Base-by-base conservation (phyloP, 106 monocot genomes). In the Dendrobium nobile region DNA sequence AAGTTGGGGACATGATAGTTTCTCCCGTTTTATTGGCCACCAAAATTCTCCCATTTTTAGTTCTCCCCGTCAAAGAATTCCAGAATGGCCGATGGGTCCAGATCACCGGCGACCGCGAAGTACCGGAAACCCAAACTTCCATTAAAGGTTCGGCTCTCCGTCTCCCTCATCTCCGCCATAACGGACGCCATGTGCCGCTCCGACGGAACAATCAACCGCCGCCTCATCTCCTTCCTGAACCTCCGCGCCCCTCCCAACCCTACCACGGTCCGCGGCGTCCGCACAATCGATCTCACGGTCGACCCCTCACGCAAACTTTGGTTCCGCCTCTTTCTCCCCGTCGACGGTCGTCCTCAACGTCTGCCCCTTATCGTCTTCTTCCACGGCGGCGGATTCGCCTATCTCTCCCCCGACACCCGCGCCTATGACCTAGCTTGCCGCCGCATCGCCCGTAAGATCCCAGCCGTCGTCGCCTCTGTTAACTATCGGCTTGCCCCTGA, bases 161-260 rank as follows among this genome's bases (percentile, higher is more conserved):
- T 85, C 54, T 13, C 75, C 72, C 4, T 56, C 70, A 6, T 82
- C 27, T 75, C 75, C 55, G 43, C 80, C 78, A 18, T 82, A 56
- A 59, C 77, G 31, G 88, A 90, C 84, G 31, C 55, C 83, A 11
- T 79, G 17, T 83, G 87, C 77, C 92, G 92, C 78, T 2, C 72
- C 22, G 75, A 95, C 77, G 95, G 95, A 84, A 90, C 90, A 70
- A 15, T 95, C 65, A 90, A 92, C 86, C 92, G 95, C 67, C 76
- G 80, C 55, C 82, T 90, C 45, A 51, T 87, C 72, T 77, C 77
- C 55, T 33, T 87, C 84, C 1, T 90, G 75, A 82, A 90, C 55
- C 55, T 70, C 47, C 55, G 15, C 24, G 9, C 54, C 77, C 17
- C 82, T 10, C 75, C 95, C 31, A 78, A 77, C 78, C 51, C 84